Evolutionary conservation across 2,329 filamentous ascomycete genomes (phyloP), one percentile per base, ranked within the genome.

Genomic region (Nothophaeocryptopus gaeumannii): DNA sequence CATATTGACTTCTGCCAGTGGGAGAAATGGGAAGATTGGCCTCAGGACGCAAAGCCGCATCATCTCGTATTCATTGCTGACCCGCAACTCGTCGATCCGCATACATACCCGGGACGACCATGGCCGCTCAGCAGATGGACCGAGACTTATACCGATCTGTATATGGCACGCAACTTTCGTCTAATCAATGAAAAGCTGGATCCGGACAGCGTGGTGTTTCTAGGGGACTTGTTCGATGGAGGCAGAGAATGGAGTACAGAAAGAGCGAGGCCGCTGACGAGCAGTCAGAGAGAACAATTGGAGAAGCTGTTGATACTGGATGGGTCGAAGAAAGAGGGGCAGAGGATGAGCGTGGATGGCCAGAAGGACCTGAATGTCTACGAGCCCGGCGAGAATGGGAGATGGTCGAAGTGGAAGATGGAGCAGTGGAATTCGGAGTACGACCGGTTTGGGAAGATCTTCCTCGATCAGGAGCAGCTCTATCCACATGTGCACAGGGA

Each of bases 191-290:
- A 79, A 13, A 74, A 81, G 13, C 76, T 97, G 11, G 80, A 81
- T n/a, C 93, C 93, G 0, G 89, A 96, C 66, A 91, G 88, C 12
- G 76, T 95, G 1, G 82, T 96, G 65, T 97, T 99, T 65, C 75
- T 99, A 0, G 93, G 93, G 7, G 93, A 99, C 66, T 74, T 99
- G 1, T 96, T 99, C 63, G 93, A 99, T 65, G 93, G 93, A 3
- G 93, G 93, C 8, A 81, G 93, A 59, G 93, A 99, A 74, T 99
- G 93, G 93, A 86, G 85, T 59, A 92, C 91, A 10, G 74, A 70
- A 2, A 76, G 76, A 32, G 56, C 63, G 10, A 51, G 54, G 33
- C 39, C 44, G 10, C 40, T 65, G 45, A 62, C 47, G 14, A 30
- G 35, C 15, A 51, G 43, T 20, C 55, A 62, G 51, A 58, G 56